Base-by-base conservation (phyloP, 208 protist species). In the Trypanosoma melophagium region DNA sequence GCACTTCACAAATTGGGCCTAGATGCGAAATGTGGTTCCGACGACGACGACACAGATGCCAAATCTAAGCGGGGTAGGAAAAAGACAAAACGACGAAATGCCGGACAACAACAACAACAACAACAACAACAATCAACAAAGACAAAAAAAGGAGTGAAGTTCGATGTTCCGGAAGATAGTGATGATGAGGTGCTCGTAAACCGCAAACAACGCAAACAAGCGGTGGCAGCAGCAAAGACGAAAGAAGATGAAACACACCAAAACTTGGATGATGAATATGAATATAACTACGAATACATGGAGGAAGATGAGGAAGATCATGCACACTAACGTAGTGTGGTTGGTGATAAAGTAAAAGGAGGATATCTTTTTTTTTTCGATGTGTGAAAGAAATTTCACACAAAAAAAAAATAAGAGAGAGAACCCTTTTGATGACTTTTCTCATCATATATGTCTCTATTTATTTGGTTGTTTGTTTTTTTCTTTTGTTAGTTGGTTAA, bases 111-210 rank as follows among this genome's bases (percentile, higher is more conserved):
- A 45, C 57, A 69, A 17, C 62, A 81, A 76, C 28, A 80, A 78
- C 19, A 42, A 57, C 50, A 60, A 51, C 53, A 77, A 41, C 41
- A 50, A 63, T 38, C 8, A 55, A 57, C 19, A 64, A 58, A 19
- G 17, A 10, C 21, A 41, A 60, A 78, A 42, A 74, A 80, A 42
- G 81, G 70, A 41, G 55, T 61, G 22, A 49, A 59, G 66, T 42
- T 55, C 7, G 69, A 80, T 40, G 67, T 71, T 17, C 66, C 53
- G 9, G 60, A 77, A 0, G 83, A 82, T 31, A 91, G 90, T 47
- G 90, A 91, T 60, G 86, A 90, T 51, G 87, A 95, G 59, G 62
- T 93, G 0, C 73, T 81, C 35, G 84, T 70, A 21, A 95, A 95
- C 55, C 83, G 85, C 13, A 85, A 86, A 52, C 83, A 94, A 69